These are phyloP conservation scores for Neofusicoccum kwambonambiense DNA, from an alignment of 2,329 filamentous ascomycete species.

Conservation along the genomic window DNA sequence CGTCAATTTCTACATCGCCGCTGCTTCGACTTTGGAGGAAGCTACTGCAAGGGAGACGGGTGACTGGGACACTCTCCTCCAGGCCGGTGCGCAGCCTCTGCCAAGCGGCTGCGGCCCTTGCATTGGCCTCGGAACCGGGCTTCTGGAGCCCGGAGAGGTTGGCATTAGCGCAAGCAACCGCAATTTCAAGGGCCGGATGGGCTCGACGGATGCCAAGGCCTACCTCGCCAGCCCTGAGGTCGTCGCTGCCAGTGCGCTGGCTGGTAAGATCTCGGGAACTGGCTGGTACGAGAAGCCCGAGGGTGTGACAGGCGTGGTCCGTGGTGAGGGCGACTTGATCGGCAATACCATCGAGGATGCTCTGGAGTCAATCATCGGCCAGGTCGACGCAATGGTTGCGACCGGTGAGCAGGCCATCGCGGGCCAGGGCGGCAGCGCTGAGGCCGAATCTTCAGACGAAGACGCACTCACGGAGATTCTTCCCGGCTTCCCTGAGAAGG, in stretches of 20 bases:
- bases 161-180: slow-evolving; percentile 82
- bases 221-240: slow-evolving; percentile 89
- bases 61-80: slow-evolving; percentile 79
- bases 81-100: slow-evolving; percentile 72
- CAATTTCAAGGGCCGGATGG: slow-evolving; percentile 92
- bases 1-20: slow-evolving; percentile 86
- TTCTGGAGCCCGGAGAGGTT: slow-evolving; percentile 81
- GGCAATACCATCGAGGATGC: slow-evolving; percentile 65
- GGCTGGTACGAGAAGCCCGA: slow-evolving; percentile 75
- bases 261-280: slow-evolving; percentile 70
- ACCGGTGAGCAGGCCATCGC: slow-evolving; percentile 51
- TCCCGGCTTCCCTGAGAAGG: slow-evolving; percentile 80
- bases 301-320: slow-evolving; percentile 63
- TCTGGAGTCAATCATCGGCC: slow-evolving; percentile 67
- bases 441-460: slow-evolving; percentile 29
- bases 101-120: slow-evolving; percentile 79
- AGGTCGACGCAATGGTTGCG: slow-evolving; percentile 64
- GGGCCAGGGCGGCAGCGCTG: slow-evolving; percentile 29
- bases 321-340: slow-evolving; percentile 70
- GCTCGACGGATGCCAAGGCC: slow-evolving; percentile 72
- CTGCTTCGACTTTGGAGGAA: slow-evolving; percentile 79
- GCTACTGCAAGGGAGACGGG: slow-evolving; percentile 72
- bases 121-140: slow-evolving; percentile 78
- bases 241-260: slow-evolving; percentile 83
- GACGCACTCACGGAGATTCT: slow-evolving; percentile 65